These are phyloP conservation scores for Platanus orientalis DNA, from an alignment of 164 flowering plant species.

Conservation along the genomic window DNA sequence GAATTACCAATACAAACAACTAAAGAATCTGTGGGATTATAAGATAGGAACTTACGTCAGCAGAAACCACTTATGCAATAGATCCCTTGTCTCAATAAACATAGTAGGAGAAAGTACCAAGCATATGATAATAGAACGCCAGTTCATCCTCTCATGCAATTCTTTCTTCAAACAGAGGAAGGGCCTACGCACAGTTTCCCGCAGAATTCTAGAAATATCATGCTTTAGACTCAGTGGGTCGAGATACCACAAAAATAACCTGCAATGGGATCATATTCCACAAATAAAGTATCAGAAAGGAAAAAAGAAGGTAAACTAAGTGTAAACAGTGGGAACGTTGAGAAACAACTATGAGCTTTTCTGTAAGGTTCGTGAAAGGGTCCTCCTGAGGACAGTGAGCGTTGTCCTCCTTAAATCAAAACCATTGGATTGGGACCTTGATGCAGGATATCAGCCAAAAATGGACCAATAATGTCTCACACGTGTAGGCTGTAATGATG, in stretches of 20 bases:
- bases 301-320: neutral
- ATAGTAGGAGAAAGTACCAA: constrained; percentile 58
- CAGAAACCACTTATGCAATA: constrained; percentile 70
- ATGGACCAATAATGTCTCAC: too few species aligned
- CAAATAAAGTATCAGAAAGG: neutral
- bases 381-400: too few species aligned
- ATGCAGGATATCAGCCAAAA: too few species aligned
- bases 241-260: constrained; percentile 65
- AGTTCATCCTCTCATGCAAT: constrained; percentile 48
- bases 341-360: too few species aligned
- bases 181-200: constrained; percentile 43
- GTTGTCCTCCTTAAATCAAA: too few species aligned
- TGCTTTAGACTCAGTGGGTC: constrained; percentile 49
- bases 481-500: too few species aligned
- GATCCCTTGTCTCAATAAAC: constrained; percentile 58
- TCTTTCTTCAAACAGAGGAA: constrained; percentile 56
- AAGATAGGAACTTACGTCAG: constrained; percentile 44
- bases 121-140: constrained; percentile 49
- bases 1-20: neutral
- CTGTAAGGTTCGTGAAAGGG: too few species aligned
- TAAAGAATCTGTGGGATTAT: constrained; percentile 3
- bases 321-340: too few species aligned
- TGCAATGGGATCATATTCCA: constrained; percentile 19
- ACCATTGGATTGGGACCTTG: too few species aligned
- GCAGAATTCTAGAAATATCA: constrained; percentile 42